These are phyloP conservation scores for Colletotrichum eremochloae DNA, from an alignment of 2,329 filamentous ascomycete species.

Conservation along the genomic window DNA sequence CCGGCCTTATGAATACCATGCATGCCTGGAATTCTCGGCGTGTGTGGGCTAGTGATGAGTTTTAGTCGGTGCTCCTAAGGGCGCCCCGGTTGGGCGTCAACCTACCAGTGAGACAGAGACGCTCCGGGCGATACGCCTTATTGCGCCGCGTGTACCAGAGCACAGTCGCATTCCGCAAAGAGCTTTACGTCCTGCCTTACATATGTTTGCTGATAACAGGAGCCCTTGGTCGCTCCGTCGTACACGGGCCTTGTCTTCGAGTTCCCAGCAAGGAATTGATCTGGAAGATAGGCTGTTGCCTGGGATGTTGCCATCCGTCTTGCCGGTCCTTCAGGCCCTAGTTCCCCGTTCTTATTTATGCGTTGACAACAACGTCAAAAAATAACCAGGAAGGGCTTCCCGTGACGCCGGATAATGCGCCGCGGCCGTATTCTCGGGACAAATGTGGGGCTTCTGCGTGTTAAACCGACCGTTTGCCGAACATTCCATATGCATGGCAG, in stretches of 20 bases:
- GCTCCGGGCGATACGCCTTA: neutral
- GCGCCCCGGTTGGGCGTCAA: neutral
- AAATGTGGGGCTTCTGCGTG: constrained; percentile 33
- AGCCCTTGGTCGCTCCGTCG: neutral
- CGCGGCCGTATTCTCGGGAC: constrained; percentile 36
- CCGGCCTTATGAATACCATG: neutral
- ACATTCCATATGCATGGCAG: neutral
- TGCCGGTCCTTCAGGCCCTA: constrained; percentile 16
- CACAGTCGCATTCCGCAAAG: neutral
- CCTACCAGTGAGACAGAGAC: neutral
- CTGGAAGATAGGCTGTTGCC: constrained; percentile 14
- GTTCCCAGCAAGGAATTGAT: neutral
- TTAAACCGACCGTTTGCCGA: constrained; percentile 39
- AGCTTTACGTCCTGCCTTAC: neutral
- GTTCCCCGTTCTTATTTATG: neutral
- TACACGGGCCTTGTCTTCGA: neutral
- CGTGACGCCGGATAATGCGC: constrained; percentile 23
- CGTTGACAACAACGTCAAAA: constrained; percentile 1
- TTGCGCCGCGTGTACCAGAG: neutral
- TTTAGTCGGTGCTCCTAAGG: neutral
- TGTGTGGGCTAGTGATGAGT: neutral
- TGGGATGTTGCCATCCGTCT: constrained; percentile 24
- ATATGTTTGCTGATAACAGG: neutral
- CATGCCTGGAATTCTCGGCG: neutral
- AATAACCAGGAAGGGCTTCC: neutral